Evolutionary conservation across 2,329 filamentous ascomycete species (phyloP).

Genomic region (Alternaria triticimaculans): DNA sequence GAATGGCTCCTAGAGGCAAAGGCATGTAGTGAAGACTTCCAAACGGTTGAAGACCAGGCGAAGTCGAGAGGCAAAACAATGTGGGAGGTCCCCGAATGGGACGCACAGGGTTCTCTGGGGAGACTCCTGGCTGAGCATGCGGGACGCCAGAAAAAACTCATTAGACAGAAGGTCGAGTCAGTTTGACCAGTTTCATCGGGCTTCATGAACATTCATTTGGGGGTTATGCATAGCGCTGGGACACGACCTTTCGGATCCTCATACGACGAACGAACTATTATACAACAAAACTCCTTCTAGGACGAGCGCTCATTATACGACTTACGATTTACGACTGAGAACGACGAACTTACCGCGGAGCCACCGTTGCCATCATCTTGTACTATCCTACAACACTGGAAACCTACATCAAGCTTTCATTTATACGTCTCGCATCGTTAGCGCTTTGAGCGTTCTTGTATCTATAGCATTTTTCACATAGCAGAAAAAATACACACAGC

Average conservation of each 20-base stretch:
- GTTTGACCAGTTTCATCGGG: conserved; percentile 13
- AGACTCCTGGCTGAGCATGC: conserved; percentile 31
- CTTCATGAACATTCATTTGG: neutral
- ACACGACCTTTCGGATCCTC: neutral
- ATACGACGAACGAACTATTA: neutral
- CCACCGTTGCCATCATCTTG: neutral
- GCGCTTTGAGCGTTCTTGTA: neutral
- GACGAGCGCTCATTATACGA: neutral
- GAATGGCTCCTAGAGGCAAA: conserved; percentile 51
- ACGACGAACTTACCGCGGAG: neutral
- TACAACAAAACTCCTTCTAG: neutral
- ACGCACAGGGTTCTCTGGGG: conserved; percentile 35
- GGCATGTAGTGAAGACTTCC: conserved; percentile 25
- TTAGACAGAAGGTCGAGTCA: conserved; percentile 20
- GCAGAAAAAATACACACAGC: neutral
- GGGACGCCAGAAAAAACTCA: conserved; percentile 19
- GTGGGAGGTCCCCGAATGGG: conserved; percentile 46
- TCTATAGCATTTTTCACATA: neutral
- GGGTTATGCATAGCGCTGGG: conserved; percentile 5
- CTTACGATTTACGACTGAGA: neutral
- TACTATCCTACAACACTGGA: neutral
- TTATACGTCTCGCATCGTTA: neutral
- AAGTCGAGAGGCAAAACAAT: conserved; percentile 20
- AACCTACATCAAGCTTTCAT: neutral
- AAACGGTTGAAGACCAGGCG: conserved; percentile 12